A percentile compares a stretch with the other conserved stretches of the same genome.
These are phyloP conservation scores for Cercospora citrullina DNA, from an alignment of 2,329 filamentous ascomycete species.

Conservation along the genomic window DNA sequence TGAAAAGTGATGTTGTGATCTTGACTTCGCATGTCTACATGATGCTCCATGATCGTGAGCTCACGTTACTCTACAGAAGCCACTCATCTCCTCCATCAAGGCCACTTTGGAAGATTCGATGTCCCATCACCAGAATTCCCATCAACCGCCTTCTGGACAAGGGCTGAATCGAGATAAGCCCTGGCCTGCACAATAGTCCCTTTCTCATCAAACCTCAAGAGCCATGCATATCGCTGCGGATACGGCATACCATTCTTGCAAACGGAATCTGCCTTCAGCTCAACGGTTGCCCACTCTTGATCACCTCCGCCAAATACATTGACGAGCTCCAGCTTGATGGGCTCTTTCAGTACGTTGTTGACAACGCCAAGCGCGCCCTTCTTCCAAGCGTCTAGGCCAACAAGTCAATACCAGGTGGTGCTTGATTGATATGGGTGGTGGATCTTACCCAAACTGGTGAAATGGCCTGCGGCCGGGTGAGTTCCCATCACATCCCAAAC, in stretches of 20 bases:
- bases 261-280: constrained; percentile 32
- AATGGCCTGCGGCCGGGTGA: constrained; percentile 32
- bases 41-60: too few relatives aligned
- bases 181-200: constrained; percentile 33
- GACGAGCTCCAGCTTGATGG: constrained; percentile 29
- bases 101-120: constrained; percentile 9
- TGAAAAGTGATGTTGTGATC: not conserved
- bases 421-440: not conserved
- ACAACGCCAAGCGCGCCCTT: constrained; percentile 30
- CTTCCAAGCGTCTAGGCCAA: constrained; percentile 31
- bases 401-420: not conserved
- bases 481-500: constrained; percentile 36
- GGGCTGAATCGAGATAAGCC: constrained; percentile 31
- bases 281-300: constrained; percentile 33
- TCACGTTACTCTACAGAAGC: too few relatives aligned
- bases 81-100: not conserved
- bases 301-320: constrained; percentile 34
- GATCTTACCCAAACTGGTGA: constrained; percentile 27
- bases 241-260: constrained; percentile 37
- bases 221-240: constrained; percentile 34
- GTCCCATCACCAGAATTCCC: constrained; percentile 17
- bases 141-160: constrained; percentile 33
- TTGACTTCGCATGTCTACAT: not conserved
- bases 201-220: constrained; percentile 31
- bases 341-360: constrained; percentile 28